Evolutionary conservation across 129 eudicot genomes (phyloP).

Genomic region (Flaveria bidentis): DNA sequence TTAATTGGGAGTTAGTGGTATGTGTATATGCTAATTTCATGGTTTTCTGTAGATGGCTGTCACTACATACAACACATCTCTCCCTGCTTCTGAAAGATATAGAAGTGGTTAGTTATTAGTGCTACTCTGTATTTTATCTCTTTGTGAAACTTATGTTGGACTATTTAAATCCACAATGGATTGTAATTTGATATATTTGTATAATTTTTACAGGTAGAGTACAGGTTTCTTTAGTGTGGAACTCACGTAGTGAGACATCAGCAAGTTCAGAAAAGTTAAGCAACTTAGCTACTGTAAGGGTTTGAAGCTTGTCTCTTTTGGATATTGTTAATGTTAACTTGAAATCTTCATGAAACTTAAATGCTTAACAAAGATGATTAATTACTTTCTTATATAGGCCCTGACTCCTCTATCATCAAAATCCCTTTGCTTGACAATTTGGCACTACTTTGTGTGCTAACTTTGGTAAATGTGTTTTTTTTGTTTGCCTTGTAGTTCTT

Average conservation of each 20-base stretch:
- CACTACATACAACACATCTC: constrained; percentile 86
- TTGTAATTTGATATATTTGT: background rate
- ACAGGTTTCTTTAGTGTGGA: constrained; percentile 91
- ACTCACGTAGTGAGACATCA: constrained; percentile 82
- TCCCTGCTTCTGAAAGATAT: constrained; percentile 90
- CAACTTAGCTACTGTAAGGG: constrained; percentile 72
- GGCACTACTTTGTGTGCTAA: background rate
- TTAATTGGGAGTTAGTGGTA: constrained; percentile 10
- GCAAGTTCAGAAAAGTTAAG: constrained; percentile 60
- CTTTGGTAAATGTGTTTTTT: constrained; percentile 3
- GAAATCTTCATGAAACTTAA: background rate
- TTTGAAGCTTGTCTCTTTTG: background rate
- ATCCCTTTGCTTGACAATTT: constrained; percentile 2
- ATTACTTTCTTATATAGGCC: constrained; percentile 7
- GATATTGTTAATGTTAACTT: background rate
- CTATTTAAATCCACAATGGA: background rate
- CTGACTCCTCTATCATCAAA: background rate
- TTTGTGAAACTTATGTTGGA: constrained; percentile 14
- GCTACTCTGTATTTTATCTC: constrained; percentile 12
- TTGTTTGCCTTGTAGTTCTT: constrained; percentile 55
- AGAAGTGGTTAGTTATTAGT: constrained; percentile 60
- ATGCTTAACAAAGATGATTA: background rate
- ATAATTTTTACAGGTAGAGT: constrained; percentile 64
- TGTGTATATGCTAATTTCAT: constrained; percentile 25
- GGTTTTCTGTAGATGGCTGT: constrained; percentile 80